Evolutionary conservation across 768 basidiomycete genomes (phyloP).

Genomic region (Pleurotus ostreatus): DNA sequence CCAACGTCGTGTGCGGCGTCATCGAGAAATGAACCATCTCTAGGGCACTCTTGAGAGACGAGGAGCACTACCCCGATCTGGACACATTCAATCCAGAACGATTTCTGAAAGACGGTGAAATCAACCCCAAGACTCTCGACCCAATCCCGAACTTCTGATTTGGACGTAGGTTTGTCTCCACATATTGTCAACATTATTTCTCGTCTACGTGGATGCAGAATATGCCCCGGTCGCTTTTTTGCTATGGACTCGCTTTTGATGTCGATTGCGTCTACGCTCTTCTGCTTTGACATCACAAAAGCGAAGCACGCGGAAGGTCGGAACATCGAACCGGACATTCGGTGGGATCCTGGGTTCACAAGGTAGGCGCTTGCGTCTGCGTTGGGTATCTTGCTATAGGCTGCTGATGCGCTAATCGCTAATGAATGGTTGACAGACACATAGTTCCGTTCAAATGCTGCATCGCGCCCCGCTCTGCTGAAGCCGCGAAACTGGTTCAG

Average conservation of each 20-base stretch:
- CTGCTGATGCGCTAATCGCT: neutral
- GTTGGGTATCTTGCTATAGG: neutral
- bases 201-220: conserved; percentile 24
- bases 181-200: neutral
- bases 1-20: too few species aligned
- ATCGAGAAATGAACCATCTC: too few species aligned
- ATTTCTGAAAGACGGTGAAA: conserved; percentile 23
- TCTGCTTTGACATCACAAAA: conserved; percentile 14
- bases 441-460: conserved; percentile 44
- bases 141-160: conserved; percentile 31
- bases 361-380: conserved; percentile 32
- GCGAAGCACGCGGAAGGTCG: conserved; percentile 44
- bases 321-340: conserved; percentile 40
- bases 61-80: conserved; percentile 25
- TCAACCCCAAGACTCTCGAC: conserved; percentile 14
- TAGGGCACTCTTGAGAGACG: conserved; percentile 17
- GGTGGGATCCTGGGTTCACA: conserved; percentile 59
- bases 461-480: conserved; percentile 46
- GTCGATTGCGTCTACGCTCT: conserved; percentile 11
- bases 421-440: conserved; percentile 22
- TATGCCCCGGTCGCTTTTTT: conserved; percentile 60
- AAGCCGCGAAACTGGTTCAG: conserved; percentile 31
- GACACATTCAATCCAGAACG: conserved; percentile 31
- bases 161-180: conserved; percentile 29
- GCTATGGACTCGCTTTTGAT: conserved; percentile 48